A percentile compares a stretch with the other conserved stretches of the same genome.
Conservation (phyloP, 768 basidiomycete species). For the Russula virescens region DNA sequence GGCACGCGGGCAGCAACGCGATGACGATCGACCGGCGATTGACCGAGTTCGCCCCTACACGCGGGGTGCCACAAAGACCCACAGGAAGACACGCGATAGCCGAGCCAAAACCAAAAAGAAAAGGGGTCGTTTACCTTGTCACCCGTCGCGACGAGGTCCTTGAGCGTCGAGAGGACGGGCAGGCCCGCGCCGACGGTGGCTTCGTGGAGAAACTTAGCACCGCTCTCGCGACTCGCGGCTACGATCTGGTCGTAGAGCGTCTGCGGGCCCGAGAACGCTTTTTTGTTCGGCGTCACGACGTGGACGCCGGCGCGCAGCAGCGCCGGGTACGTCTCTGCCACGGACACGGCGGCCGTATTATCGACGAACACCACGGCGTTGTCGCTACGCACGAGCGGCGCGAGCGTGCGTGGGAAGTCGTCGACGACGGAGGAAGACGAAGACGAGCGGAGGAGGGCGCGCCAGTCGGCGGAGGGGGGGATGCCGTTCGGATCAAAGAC, state of each 20-base stretch:
- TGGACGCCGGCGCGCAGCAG: slow-evolving; percentile 75
- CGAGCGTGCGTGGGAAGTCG: slow-evolving; percentile 38
- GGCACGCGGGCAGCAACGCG: too few relatives aligned
- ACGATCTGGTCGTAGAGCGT: slow-evolving; percentile 65
- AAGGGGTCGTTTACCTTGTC: slow-evolving; percentile 56
- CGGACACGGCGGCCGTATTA: slow-evolving; percentile 80
- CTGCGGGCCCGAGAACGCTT: slow-evolving; percentile 77
- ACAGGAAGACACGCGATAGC: too few relatives aligned
- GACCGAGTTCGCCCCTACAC: too few relatives aligned
- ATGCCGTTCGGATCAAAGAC: slow-evolving; percentile 49
- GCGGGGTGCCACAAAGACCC: too few relatives aligned
- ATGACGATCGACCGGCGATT: too few relatives aligned
- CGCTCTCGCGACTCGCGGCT: slow-evolving; percentile 48
- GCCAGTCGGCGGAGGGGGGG: slow-evolving; percentile 37
- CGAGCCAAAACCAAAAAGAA: neutral
- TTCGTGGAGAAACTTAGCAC: slow-evolving; percentile 76
- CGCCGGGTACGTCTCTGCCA: slow-evolving; percentile 76
- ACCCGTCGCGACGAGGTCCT: slow-evolving; percentile 87
- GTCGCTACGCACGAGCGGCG: slow-evolving; percentile 39
- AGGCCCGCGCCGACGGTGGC: slow-evolving; percentile 94
- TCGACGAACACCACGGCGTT: slow-evolving; percentile 74
- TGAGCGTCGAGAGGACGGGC: slow-evolving; percentile 86
- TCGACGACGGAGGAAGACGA: slow-evolving; percentile 33
- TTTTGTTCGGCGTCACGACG: slow-evolving; percentile 97
- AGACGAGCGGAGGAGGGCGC: slow-evolving; percentile 39